Evolutionary conservation across 2,329 filamentous ascomycete species (phyloP).

Genomic region (Venturia asperata): DNA sequence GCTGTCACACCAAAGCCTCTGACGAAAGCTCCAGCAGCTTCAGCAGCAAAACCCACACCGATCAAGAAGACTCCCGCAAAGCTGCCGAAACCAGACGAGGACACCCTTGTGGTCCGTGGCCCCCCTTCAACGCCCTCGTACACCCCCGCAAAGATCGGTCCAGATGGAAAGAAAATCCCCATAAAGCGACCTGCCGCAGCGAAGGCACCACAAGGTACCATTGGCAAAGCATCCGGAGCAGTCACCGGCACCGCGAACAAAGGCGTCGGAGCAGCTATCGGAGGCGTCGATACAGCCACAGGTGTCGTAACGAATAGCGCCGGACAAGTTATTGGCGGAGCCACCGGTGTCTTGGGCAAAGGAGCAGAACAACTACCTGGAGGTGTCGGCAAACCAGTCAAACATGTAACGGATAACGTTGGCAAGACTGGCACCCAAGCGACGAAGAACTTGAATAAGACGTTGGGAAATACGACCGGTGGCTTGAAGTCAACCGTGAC

Average conservation of each 20-base stretch:
- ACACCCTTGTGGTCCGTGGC: slow-evolving; percentile 2
- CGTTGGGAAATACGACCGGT: slow-evolving; percentile 34
- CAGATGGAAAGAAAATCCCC: slow-evolving; percentile 25
- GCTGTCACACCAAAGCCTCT: slow-evolving; percentile 19
- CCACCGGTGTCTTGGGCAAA: slow-evolving; percentile 34
- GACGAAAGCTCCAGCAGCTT: slow-evolving; percentile 15
- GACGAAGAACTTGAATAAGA: slow-evolving; percentile 36
- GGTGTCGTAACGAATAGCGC: slow-evolving; percentile 25
- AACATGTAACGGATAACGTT: slow-evolving; percentile 35
- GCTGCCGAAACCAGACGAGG: slow-evolving; percentile 19
- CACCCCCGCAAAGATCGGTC: neutral
- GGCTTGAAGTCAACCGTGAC: slow-evolving; percentile 38
- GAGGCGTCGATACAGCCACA: slow-evolving; percentile 21
- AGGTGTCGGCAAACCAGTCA: slow-evolving; percentile 32
- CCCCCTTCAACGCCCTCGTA: slow-evolving; percentile 23
- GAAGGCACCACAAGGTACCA: slow-evolving; percentile 33
- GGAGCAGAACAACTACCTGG: slow-evolving; percentile 30
- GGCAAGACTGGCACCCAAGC: slow-evolving; percentile 38
- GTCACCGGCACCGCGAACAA: slow-evolving; percentile 34
- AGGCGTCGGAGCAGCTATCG: slow-evolving; percentile 28
- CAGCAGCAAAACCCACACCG: slow-evolving; percentile 22
- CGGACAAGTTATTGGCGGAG: slow-evolving; percentile 29
- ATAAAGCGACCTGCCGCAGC: slow-evolving; percentile 26
- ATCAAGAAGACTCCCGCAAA: slow-evolving; percentile 27
- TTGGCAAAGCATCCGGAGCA: slow-evolving; percentile 30